These are phyloP conservation scores for Trypanosoma scelopori DNA, from an alignment of 208 protist genomes.

Conservation along the genomic window DNA sequence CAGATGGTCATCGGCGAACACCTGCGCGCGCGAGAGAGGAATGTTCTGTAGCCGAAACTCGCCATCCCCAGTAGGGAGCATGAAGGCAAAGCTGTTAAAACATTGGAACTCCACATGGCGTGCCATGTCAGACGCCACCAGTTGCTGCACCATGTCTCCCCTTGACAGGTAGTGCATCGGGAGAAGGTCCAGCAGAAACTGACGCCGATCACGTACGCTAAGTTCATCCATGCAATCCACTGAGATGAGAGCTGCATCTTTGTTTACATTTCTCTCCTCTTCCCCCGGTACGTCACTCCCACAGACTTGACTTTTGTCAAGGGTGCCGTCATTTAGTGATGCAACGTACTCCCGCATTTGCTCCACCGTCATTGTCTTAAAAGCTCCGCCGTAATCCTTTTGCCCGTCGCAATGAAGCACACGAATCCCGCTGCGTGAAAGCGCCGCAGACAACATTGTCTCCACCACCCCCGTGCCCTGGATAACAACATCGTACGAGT, in stretches of 20 bases:
- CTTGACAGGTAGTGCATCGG: slow-evolving; percentile 57
- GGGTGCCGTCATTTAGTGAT: background rate
- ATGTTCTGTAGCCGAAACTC: slow-evolving; percentile 37
- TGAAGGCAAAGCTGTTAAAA: slow-evolving; percentile 49
- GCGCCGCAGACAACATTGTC: slow-evolving; percentile 80
- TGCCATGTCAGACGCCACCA: slow-evolving; percentile 52
- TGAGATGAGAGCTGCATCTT: slow-evolving; percentile 7
- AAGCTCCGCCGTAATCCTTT: slow-evolving; percentile 75
- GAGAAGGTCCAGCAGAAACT: slow-evolving; percentile 66
- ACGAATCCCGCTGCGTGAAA: slow-evolving; percentile 72
- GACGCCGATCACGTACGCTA: slow-evolving; percentile 20
- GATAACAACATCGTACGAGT: slow-evolving; percentile 79
- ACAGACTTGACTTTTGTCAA: background rate
- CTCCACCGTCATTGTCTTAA: slow-evolving; percentile 43
- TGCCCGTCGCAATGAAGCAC: slow-evolving; percentile 92
- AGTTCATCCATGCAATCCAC: slow-evolving; percentile 43
- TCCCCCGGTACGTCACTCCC: background rate
- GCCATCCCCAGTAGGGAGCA: slow-evolving; percentile 23
- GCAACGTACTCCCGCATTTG: slow-evolving; percentile 40
- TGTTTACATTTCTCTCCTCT: background rate
- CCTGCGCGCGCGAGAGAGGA: slow-evolving; percentile 75
- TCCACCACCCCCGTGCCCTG: slow-evolving; percentile 88
- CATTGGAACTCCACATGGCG: slow-evolving; percentile 70
- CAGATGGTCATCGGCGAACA: slow-evolving; percentile 72
- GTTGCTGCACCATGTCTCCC: slow-evolving; percentile 47